Evolutionary conservation across 495 filamentous ascomycete species (phyloP).

Genomic region (Hypoxylon lenormandii): DNA sequence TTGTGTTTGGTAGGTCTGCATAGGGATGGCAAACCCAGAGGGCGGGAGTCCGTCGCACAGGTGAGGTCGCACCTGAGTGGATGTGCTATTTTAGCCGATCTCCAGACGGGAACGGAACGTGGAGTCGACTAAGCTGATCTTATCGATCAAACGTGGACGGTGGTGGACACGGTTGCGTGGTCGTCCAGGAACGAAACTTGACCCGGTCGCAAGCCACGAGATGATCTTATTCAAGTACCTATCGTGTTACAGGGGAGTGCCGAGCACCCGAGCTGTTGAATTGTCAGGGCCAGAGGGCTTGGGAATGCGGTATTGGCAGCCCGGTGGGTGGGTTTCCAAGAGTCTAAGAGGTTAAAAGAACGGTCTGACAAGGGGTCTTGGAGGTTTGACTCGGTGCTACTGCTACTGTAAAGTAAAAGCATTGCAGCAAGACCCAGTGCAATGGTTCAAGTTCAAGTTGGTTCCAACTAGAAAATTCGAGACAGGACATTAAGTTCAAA

Average conservation of each 20-base stretch:
- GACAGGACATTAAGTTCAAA: no score
- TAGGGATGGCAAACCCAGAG: slow-evolving; percentile 20
- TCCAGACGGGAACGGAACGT: slow-evolving; percentile 40
- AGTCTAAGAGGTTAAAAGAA: no score
- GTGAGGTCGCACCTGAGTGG: slow-evolving; percentile 17
- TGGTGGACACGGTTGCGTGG: no score
- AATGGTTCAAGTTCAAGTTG: no score
- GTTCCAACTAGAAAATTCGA: no score
- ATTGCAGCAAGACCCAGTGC: no score
- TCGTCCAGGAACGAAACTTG: slow-evolving; percentile 12
- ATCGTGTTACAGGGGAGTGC: slow-evolving; percentile 19
- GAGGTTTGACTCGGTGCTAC: no score
- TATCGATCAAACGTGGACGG: neutral
- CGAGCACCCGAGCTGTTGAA: slow-evolving; percentile 31
- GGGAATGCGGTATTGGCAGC: slow-evolving; percentile 16
- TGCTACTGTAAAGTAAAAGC: no score
- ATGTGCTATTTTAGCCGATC: slow-evolving; percentile 46
- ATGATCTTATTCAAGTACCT: slow-evolving; percentile 23
- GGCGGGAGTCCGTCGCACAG: slow-evolving; percentile 13
- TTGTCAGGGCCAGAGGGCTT: slow-evolving; percentile 5
- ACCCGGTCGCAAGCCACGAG: slow-evolving; percentile 7
- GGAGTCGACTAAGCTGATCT: slow-evolving; percentile 21
- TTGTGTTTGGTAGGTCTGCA: neutral
- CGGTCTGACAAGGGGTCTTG: no score
- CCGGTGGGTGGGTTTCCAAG: no score